These are phyloP conservation scores for Herpetomonas tarakana DNA, from an alignment of 208 protist species.

Conservation along the genomic window DNA sequence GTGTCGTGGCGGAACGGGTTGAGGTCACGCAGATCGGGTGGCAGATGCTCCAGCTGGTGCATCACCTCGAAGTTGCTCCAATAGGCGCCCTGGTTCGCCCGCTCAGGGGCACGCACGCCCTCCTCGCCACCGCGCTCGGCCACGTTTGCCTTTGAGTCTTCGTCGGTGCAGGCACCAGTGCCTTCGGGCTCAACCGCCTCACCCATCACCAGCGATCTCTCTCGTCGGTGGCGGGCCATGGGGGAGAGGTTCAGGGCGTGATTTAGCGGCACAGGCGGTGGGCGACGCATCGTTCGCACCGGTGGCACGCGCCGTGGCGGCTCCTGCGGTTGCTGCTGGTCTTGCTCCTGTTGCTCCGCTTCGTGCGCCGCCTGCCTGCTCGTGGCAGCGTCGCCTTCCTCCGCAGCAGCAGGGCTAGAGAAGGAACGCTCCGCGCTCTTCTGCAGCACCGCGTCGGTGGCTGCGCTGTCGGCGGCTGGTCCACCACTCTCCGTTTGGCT, in stretches of 20 bases:
- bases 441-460: too few species aligned
- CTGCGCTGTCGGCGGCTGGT: too few species aligned
- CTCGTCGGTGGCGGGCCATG: neutral
- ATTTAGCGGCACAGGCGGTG: neutral
- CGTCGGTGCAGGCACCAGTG: too few species aligned
- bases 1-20: neutral
- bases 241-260: neutral
- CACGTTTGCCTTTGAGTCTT: too few species aligned
- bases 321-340: neutral
- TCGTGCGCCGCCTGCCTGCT: too few species aligned
- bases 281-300: conserved; percentile 4
- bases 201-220: neutral
- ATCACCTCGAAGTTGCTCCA: conserved; percentile 1
- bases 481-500: too few species aligned
- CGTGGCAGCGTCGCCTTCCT: too few species aligned
- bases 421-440: too few species aligned
- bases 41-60: conserved; percentile 1
- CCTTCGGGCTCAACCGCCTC: too few species aligned
- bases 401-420: too few species aligned
- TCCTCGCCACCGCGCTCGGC: too few species aligned
- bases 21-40: neutral
- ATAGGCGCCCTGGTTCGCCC: neutral
- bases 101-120: neutral
- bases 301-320: neutral
- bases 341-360: neutral